Conservation (phyloP, 257 asterid genomes). For the Striga asiatica region DNA sequence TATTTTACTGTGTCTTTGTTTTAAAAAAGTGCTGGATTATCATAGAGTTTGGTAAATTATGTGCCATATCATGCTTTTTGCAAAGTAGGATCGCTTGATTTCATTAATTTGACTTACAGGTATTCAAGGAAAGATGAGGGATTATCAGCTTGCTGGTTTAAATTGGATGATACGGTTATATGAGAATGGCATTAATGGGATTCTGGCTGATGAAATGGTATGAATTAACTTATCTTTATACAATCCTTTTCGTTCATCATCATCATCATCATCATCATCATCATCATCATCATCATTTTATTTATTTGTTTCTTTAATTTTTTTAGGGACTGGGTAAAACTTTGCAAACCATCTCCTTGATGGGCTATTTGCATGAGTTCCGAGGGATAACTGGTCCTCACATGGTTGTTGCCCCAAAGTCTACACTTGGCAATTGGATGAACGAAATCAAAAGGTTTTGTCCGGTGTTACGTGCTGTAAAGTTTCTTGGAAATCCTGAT, state of each 20-base stretch:
- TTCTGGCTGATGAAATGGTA: constrained; percentile 99
- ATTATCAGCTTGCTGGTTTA: constrained; percentile 97
- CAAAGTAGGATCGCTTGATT: not conserved
- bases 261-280: too few relatives aligned
- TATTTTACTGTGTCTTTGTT: not conserved
- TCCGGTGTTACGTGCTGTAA: constrained; percentile 81
- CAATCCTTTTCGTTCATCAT: not conserved
- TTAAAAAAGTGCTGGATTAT: not conserved
- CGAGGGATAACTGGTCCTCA: constrained; percentile 99
- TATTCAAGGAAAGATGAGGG: constrained; percentile 99
- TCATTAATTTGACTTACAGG: constrained; percentile 33
- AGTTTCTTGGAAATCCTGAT: constrained; percentile 96
- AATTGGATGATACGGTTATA: constrained; percentile 93
- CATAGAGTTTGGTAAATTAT: not conserved
- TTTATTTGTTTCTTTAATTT: constrained; percentile 3
- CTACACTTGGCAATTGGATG: constrained; percentile 99
- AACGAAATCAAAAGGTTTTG: constrained; percentile 95
- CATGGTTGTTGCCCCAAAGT: constrained; percentile 99
- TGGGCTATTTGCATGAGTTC: constrained; percentile 91
- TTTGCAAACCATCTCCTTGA: constrained; percentile 87
- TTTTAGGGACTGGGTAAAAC: constrained; percentile 94
- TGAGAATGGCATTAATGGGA: constrained; percentile 98
- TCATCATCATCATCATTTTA: too few relatives aligned
- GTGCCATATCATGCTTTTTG: not conserved
- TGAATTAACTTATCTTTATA: not conserved